Conservation (phyloP, 441 rosid genomes). For the Biscutella laevigata region DNA sequence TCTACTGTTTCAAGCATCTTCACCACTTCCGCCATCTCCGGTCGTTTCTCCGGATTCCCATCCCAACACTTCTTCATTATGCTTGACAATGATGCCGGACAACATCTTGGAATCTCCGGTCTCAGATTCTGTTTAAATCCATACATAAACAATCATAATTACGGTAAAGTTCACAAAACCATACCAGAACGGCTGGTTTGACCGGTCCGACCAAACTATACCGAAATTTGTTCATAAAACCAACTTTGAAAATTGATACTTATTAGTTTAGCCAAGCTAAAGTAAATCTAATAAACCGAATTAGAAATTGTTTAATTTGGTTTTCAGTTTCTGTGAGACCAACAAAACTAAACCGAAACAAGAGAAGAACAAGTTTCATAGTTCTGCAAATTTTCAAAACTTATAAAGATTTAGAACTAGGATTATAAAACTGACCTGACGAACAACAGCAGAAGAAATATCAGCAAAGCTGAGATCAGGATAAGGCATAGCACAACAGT, state of each 20-base stretch:
- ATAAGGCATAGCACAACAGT: constrained; percentile 89
- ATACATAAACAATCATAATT: background rate
- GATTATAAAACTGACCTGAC: constrained; percentile 45
- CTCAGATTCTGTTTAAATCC: constrained; percentile 52
- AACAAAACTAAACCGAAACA: no score
- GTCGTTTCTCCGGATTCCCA: constrained; percentile 62
- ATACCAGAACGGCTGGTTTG: no score
- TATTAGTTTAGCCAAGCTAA: no score
- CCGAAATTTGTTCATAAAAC: no score
- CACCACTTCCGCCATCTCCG: constrained; percentile 86
- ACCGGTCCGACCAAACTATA: no score
- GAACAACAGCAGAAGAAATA: constrained; percentile 74
- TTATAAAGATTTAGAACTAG: background rate
- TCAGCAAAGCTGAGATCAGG: constrained; percentile 77
- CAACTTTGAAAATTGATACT: no score
- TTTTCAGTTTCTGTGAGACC: no score
- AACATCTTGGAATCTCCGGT: constrained; percentile 80
- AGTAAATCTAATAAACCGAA: no score
- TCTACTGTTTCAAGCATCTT: constrained; percentile 67
- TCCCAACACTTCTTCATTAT: constrained; percentile 91
- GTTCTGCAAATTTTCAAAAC: background rate
- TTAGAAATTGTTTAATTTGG: no score
- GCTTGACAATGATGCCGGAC: constrained; percentile 58
- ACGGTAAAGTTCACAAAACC: no score
- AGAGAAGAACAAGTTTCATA: background rate